Conservation (phyloP, 805 yeast genomes). For the Komagataella populi region DNA sequence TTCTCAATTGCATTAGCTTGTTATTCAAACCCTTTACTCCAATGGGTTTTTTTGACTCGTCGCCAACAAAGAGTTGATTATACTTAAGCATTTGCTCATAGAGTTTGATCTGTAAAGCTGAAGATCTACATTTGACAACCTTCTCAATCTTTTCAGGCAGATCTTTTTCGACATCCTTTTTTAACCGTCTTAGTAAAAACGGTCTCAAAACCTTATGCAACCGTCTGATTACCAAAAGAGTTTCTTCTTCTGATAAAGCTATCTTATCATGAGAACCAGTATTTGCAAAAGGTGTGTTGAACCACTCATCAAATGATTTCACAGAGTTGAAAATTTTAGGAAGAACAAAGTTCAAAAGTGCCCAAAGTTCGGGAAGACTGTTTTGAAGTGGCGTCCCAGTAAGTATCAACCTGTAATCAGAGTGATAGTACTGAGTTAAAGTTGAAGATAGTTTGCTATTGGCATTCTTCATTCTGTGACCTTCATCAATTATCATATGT, state of each 20-base stretch:
- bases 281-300: constrained; percentile 78
- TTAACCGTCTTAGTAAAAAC: constrained; percentile 68
- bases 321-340: constrained; percentile 81
- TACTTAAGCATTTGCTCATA: constrained; percentile 73
- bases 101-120: constrained; percentile 55
- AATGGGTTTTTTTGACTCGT: constrained; percentile 42
- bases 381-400: constrained; percentile 86
- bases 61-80: constrained; percentile 46
- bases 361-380: constrained; percentile 79
- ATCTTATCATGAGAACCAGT: constrained; percentile 74
- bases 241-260: constrained; percentile 78
- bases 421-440: constrained; percentile 55
- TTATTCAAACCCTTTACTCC: constrained; percentile 72
- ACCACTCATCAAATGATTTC: constrained; percentile 82
- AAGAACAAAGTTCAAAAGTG: constrained; percentile 64
- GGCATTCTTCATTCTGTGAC: constrained; percentile 79
- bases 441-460: constrained; percentile 63
- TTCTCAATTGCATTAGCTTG: constrained; percentile 74
- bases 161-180: constrained; percentile 79
- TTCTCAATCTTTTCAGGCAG: constrained; percentile 76
- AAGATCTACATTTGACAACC: constrained; percentile 66
- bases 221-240: constrained; percentile 69
- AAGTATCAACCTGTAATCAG: constrained; percentile 65
- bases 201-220: constrained; percentile 80
- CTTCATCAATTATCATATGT: constrained; percentile 86